Evolutionary conservation across 169 alveolate genomes (phyloP), one percentile per base, ranked within the genome.

Genomic region (Eimeria sp.): DNA sequence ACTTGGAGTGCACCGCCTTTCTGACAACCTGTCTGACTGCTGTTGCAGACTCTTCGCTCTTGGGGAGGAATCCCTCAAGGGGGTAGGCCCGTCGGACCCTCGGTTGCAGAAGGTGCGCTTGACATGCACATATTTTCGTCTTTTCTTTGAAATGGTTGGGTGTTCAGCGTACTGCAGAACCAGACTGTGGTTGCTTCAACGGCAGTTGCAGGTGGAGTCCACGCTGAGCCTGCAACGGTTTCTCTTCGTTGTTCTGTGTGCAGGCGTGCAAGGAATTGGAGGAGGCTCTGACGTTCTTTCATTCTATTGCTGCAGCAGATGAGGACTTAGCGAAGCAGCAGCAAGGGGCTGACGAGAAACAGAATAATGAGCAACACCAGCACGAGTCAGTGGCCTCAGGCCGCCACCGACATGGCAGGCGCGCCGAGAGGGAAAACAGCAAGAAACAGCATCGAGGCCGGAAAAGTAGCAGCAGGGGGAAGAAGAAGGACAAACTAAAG

Each of bases 191-290:
- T 22, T 22, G 87, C 61, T 76, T 13, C 87, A 14, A 45, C 57
- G 6, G 87, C 11, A 22, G 40, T 45, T 47, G 63, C 87, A 25
- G 30, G 57, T 49, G 25, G 51, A 25, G 90, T 45, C 20, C 45
- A 16, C n/a, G 16, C 92, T 57, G 78, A 58, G 43, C 61, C 63
- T 80, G 47, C 75, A n/a, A 27, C 57, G 3, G 82, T 63, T 14
- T 5, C 82, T 86, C 43, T 27, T 34, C 22, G 82, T 25, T 63
- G 93, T 43, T 86, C 34, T 63, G 57, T 45, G 47, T 86, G 78
- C 93, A 86, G 93, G 93, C 93, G 43, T 86, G 93, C 93, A 86
- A 86, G 93, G 93, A 86, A 25, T 45, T 86, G 30, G 76, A 58
- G 0, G 93, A 86, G 80, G 65, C 93, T 61, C 43, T 86, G 63